phyloP scores from a whole-genome alignment of 306 rosid species.

The Cucurbita maxima region DNA sequence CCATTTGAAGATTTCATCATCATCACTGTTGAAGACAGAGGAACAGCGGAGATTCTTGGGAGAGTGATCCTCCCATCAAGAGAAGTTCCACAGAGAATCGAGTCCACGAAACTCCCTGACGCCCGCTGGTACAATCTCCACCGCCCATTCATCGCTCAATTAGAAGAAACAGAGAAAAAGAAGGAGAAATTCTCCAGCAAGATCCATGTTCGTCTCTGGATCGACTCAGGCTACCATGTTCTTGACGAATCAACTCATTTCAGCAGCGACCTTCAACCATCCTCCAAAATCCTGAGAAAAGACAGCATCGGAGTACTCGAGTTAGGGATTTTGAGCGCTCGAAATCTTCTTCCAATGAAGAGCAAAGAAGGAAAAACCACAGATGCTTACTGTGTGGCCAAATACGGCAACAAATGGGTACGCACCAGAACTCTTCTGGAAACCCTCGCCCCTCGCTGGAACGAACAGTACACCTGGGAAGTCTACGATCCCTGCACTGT shows the following conservation, averaged over 20 bases:
- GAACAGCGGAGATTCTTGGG: conserved; percentile 49
- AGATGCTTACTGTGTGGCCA: conserved; percentile 87
- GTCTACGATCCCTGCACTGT: conserved; percentile 83
- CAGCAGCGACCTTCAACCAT: conserved; percentile 90
- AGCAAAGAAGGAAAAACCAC: conserved; percentile 49
- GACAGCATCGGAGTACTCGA: conserved; percentile 66
- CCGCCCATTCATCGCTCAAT: conserved; percentile 22
- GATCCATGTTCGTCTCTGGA: conserved; percentile 54
- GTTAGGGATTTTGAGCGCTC: conserved; percentile 76
- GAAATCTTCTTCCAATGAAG: conserved; percentile 73
- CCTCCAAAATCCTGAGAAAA: conserved; percentile 53
- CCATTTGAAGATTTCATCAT: conserved; percentile 63
- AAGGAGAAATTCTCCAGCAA: conserved; percentile 88
- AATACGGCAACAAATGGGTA: conserved; percentile 93
- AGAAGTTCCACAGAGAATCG: conserved; percentile 29
- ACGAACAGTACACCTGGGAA: conserved; percentile 96
- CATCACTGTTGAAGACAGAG: conserved; percentile 52
- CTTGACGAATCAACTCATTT: conserved; percentile 87
- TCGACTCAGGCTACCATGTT: conserved; percentile 78
- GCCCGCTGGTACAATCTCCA: conserved; percentile 64
- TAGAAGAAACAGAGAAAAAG: conserved; percentile 43
- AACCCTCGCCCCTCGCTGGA: conserved; percentile 71
- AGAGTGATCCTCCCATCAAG: conserved; percentile 38
- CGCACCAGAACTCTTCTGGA: conserved; percentile 75
- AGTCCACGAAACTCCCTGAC: conserved; percentile 49